Evolutionary conservation across 106 monocot genomes (phyloP).

Genomic region (Allium sativum): DNA sequence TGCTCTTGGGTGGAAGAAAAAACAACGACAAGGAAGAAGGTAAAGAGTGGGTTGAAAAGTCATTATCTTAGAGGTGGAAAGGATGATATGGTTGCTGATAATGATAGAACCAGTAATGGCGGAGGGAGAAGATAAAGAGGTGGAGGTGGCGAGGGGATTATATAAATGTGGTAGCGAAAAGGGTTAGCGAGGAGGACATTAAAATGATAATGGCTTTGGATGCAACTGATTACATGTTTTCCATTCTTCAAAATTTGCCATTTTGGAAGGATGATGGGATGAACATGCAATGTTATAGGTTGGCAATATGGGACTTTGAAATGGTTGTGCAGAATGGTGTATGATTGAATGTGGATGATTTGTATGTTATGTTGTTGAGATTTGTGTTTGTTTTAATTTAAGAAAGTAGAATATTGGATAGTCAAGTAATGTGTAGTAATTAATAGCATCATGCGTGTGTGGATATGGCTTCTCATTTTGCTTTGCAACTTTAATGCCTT

Average conservation of each 20-base stretch:
- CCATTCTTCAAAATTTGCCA: constrained; percentile 39
- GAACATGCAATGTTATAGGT: constrained; percentile 3
- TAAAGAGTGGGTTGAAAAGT: constrained; percentile 1
- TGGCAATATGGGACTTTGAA: background rate
- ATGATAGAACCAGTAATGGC: background rate
- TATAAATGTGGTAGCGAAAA: constrained; percentile 13
- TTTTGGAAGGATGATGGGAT: constrained; percentile 47
- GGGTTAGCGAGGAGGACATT: constrained; percentile 1
- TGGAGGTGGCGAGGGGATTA: constrained; percentile 2
- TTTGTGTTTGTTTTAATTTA: too few species aligned
- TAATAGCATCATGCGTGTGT: too few species aligned
- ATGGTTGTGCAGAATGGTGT: too few species aligned
- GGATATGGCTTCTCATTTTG: too few species aligned
- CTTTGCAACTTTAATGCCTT: too few species aligned
- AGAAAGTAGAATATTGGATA: too few species aligned
- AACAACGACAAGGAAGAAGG: too few species aligned
- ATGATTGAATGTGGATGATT: too few species aligned
- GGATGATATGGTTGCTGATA: background rate
- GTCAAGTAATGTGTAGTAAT: too few species aligned
- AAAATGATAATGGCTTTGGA: constrained; percentile 24
- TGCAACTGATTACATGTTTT: constrained; percentile 34
- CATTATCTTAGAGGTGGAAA: background rate
- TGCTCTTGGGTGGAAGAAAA: too few species aligned
- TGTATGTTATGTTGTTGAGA: too few species aligned
- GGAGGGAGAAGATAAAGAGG: background rate